Conservation (phyloP, 805 yeast genomes). For the Kodamaea hsintzibuensis region DNA sequence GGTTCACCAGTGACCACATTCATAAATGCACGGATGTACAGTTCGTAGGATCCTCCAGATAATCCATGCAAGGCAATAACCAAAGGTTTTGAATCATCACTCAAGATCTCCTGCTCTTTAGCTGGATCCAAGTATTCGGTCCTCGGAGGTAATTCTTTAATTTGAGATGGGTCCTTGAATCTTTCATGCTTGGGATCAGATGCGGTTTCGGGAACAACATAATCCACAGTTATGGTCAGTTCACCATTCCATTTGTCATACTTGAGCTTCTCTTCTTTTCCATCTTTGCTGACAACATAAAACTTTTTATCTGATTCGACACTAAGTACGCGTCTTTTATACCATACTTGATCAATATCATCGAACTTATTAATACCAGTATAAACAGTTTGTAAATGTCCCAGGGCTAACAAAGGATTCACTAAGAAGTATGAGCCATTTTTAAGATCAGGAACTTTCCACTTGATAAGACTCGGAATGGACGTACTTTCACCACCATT, state of each 20-base stretch:
- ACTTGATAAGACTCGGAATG: constrained; percentile 34
- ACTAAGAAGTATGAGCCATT: constrained; percentile 40
- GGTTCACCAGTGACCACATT: constrained; percentile 41
- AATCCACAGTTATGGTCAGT: constrained; percentile 52
- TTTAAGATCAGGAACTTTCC: constrained; percentile 32
- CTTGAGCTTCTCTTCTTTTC: constrained; percentile 21
- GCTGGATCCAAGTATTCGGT: constrained; percentile 57
- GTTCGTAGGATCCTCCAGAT: constrained; percentile 80
- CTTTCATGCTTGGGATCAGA: constrained; percentile 24
- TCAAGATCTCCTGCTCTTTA: constrained; percentile 37
- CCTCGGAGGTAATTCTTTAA: constrained; percentile 64
- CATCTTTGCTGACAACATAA: constrained; percentile 25
- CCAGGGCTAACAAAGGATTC: constrained; percentile 49
- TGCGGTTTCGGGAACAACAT: constrained; percentile 31
- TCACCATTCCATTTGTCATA: constrained; percentile 44
- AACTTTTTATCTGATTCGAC: constrained; percentile 20
- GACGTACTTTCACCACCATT: constrained; percentile 10
- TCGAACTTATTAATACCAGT: constrained; percentile 46
- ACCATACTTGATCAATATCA: constrained; percentile 41
- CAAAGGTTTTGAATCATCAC: constrained; percentile 52
- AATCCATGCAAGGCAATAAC: constrained; percentile 68
- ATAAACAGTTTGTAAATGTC: constrained; percentile 52
- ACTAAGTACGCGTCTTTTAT: constrained; percentile 43
- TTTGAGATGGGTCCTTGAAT: constrained; percentile 46
- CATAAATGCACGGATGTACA: constrained; percentile 61